Conservation (phyloP, 2,329 filamentous ascomycete species). For the Sclerotinia glacialis region DNA sequence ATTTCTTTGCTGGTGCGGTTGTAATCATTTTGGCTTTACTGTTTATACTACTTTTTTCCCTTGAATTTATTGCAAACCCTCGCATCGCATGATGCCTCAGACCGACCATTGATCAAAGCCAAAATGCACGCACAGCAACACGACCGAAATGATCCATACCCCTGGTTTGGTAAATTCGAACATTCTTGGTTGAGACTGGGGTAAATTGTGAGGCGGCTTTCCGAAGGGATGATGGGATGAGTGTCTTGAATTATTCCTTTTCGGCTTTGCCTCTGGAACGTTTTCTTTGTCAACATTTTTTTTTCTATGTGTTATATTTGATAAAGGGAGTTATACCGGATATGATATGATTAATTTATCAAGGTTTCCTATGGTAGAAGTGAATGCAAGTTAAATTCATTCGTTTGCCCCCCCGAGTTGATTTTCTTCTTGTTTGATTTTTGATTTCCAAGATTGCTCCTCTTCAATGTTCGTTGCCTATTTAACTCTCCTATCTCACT, state of each 20-base stretch:
- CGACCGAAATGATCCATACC: constrained; percentile 12
- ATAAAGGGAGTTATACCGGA: constrained; percentile 18
- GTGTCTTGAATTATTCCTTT: constrained; percentile 27
- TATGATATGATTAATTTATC: constrained; percentile 18
- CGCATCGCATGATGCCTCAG: neutral
- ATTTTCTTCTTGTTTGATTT: constrained; percentile 1
- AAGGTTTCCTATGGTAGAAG: constrained; percentile 19
- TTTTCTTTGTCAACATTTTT: constrained; percentile 12
- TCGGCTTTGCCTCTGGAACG: neutral
- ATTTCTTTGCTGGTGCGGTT: neutral
- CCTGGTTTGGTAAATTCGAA: constrained; percentile 15
- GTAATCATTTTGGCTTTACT: constrained; percentile 9
- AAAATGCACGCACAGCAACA: constrained; percentile 7
- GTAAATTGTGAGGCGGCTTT: constrained; percentile 23
- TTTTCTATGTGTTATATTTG: constrained; percentile 5
- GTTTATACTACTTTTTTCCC: neutral
- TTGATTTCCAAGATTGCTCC: neutral
- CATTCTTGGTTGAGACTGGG: constrained; percentile 28
- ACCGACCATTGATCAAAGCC: constrained; percentile 17
- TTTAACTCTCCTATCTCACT: constrained; percentile 7
- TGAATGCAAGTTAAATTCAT: constrained; percentile 21
- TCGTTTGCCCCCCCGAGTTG: constrained; percentile 19
- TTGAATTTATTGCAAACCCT: constrained; percentile 10
- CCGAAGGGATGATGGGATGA: constrained; percentile 34
- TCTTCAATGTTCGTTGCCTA: constrained; percentile 3